Evolutionary conservation across 1,139 yeast genomes (phyloP).

Genomic region (Suzukiozyma palmioleophila): DNA sequence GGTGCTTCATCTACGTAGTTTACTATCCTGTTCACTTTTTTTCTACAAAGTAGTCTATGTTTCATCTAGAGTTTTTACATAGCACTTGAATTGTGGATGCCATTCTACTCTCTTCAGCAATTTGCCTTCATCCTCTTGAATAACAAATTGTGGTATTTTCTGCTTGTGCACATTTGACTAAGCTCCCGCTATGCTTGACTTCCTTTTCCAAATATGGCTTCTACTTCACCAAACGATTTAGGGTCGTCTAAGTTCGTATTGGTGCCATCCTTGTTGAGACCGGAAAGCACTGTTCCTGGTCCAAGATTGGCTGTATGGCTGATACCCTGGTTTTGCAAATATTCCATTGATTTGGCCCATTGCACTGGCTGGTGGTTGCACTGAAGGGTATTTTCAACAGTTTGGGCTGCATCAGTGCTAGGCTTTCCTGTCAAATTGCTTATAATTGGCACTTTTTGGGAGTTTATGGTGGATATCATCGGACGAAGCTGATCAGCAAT

Average conservation of each 20-base stretch:
- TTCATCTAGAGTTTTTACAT: too few species aligned
- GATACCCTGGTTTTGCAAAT: conserved; percentile 14
- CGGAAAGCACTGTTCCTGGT: conserved; percentile 32
- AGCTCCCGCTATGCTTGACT: too few species aligned
- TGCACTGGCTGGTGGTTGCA: conserved; percentile 42
- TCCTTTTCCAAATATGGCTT: not conserved
- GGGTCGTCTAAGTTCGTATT: conserved; percentile 3
- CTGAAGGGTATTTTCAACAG: conserved; percentile 24
- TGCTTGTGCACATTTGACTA: too few species aligned
- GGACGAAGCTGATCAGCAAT: conserved; percentile 30
- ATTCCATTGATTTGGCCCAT: conserved; percentile 34
- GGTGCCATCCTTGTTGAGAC: conserved; percentile 15
- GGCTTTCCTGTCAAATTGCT: conserved; percentile 32
- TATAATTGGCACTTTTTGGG: conserved; percentile 23
- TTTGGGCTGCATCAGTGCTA: conserved; percentile 12
- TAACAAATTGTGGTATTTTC: too few species aligned
- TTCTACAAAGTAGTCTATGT: too few species aligned
- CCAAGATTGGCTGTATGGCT: conserved; percentile 29
- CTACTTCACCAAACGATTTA: not conserved
- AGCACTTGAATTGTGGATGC: too few species aligned
- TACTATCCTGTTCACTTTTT: too few species aligned
- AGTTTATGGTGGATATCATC: conserved; percentile 11
- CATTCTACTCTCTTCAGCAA: too few species aligned
- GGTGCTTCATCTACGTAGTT: too few species aligned
- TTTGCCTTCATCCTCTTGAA: too few species aligned